Conservation (phyloP, 2,329 filamentous ascomycete genomes). For the Fusarium beomiforme region DNA sequence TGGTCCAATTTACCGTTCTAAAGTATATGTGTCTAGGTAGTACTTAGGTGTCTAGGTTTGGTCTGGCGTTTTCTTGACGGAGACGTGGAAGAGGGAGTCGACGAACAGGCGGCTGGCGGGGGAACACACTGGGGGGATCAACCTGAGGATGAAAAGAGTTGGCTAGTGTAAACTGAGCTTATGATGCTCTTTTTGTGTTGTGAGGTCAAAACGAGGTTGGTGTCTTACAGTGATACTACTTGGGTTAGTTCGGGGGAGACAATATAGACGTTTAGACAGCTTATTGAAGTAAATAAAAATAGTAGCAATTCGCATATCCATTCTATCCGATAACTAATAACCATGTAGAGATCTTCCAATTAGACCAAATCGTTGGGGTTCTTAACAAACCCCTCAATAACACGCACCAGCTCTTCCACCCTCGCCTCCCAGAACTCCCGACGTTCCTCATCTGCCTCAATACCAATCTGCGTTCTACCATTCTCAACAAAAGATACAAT, state of each 20-base stretch:
- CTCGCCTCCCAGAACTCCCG: slow-evolving; percentile 41
- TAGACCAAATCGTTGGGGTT: slow-evolving; percentile 21
- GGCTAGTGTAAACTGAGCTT: no score
- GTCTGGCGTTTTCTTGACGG: no score
- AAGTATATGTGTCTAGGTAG: no score
- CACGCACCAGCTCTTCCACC: slow-evolving; percentile 31
- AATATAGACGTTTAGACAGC: no score
- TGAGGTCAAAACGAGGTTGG: no score
- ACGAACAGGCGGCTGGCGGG: no score
- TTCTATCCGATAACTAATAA: not conserved
- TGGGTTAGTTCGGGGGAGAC: not conserved
- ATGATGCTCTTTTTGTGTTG: no score
- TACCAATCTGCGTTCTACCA: slow-evolving; percentile 39
- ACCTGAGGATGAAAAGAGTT: no score
- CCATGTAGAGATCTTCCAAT: not conserved
- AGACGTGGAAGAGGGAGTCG: no score
- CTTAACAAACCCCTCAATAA: slow-evolving; percentile 33
- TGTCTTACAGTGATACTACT: not conserved
- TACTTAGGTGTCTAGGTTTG: no score
- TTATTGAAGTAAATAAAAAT: not conserved
- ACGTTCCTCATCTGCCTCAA: slow-evolving; percentile 43
- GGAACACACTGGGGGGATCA: no score
- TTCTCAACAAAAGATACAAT: slow-evolving; percentile 40
- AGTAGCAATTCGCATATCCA: not conserved
- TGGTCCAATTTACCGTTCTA: no score